phyloP scores from a whole-genome alignment of 805 yeast genomes.

The Myxozyma neotropica region DNA sequence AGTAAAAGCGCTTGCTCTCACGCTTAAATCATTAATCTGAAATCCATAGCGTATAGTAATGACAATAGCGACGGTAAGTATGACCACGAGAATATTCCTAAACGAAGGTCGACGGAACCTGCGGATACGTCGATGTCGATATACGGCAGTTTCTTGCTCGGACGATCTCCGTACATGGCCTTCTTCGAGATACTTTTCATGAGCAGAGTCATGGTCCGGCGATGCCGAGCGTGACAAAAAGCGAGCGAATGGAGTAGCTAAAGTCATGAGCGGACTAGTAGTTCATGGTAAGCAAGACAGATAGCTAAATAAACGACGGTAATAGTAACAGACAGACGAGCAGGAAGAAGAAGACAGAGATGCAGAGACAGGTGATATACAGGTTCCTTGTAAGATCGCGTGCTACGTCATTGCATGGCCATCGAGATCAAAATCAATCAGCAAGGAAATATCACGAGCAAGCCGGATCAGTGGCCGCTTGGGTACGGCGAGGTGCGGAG shows the following conservation, averaged over 20 bases:
- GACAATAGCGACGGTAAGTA: background rate
- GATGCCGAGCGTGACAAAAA: background rate
- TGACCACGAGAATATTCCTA: background rate
- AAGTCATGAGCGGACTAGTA: background rate
- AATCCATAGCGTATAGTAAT: background rate
- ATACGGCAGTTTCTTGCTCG: background rate
- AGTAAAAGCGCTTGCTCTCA: background rate
- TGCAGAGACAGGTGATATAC: no score
- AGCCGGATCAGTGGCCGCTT: background rate
- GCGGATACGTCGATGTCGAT: background rate
- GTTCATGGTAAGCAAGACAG: background rate
- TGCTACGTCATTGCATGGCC: no score
- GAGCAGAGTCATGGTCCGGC: background rate
- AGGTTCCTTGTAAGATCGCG: no score
- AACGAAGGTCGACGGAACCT: background rate
- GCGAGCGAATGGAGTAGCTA: background rate
- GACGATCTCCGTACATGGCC: background rate
- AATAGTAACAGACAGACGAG: background rate
- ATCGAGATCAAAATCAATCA: no score
- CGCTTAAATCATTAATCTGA: background rate
- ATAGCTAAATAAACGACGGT: background rate
- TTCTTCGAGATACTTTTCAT: background rate
- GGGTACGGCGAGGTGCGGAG: background rate
- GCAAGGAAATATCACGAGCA: background rate
- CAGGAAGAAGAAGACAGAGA: background rate